These are phyloP conservation scores for Boletus rex-veris DNA, from an alignment of 768 basidiomycete genomes.

Conservation along the genomic window DNA sequence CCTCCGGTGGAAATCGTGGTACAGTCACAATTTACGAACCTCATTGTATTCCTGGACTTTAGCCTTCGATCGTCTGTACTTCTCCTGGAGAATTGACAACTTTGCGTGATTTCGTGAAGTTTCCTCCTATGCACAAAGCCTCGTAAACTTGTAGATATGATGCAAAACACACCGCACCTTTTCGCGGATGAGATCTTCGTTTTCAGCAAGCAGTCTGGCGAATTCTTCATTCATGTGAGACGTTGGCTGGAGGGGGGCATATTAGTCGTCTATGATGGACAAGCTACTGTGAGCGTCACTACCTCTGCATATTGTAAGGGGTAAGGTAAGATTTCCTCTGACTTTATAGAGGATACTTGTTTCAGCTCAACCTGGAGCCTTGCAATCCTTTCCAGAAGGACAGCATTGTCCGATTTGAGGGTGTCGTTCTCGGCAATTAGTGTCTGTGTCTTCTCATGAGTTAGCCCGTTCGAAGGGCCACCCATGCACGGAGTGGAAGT, in stretches of 20 bases:
- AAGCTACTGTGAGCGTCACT: background rate
- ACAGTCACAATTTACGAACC: slow-evolving; percentile 11
- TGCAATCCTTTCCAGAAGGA: slow-evolving; percentile 13
- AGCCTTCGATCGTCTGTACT: slow-evolving; percentile 21
- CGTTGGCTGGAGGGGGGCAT: slow-evolving; percentile 3
- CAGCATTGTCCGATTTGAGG: slow-evolving; percentile 20
- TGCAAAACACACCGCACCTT: slow-evolving; percentile 6
- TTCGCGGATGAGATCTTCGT: slow-evolving; percentile 11
- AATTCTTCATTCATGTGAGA: slow-evolving; percentile 9
- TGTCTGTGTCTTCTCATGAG: slow-evolving; percentile 6
- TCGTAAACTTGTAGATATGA: background rate
- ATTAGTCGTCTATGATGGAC: slow-evolving; percentile 1
- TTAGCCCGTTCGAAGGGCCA: background rate
- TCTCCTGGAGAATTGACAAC: slow-evolving; percentile 12
- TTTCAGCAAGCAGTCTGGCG: slow-evolving; percentile 13
- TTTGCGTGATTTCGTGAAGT: slow-evolving; percentile 6
- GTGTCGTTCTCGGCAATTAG: slow-evolving; percentile 14
- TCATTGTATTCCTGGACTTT: slow-evolving; percentile 13
- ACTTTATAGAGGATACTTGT: slow-evolving; percentile 14
- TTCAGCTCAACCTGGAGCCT: slow-evolving; percentile 11
- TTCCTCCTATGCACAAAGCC: slow-evolving; percentile 8
- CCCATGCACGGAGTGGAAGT: background rate
- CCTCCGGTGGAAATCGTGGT: background rate
- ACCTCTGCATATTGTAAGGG: slow-evolving; percentile 9
- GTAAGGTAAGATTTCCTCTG: slow-evolving; percentile 6